A percentile compares a stretch with the other conserved stretches of the same genome.
Evolutionary conservation across 805 yeast species (phyloP).

Genomic region (Saccharomycodes ludwigii): DNA sequence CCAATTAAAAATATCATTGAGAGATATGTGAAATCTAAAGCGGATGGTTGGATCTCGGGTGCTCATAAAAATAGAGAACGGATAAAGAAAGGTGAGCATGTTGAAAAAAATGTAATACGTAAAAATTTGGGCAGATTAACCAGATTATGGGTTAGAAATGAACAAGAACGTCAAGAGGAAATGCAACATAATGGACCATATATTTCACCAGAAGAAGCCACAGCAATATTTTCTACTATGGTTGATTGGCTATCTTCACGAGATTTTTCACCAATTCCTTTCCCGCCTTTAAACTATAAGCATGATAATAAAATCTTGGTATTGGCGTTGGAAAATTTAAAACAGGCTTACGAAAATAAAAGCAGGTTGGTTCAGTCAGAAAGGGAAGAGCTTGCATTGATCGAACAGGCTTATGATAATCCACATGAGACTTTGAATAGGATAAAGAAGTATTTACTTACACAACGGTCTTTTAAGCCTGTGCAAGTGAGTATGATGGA

Average conservation of each 20-base stretch:
- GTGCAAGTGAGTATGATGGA: conserved; percentile 84
- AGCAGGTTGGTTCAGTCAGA: conserved; percentile 75
- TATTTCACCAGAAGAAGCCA: conserved; percentile 78
- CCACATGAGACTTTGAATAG: conserved; percentile 88
- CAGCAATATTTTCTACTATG: conserved; percentile 72
- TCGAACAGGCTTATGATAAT: conserved; percentile 93
- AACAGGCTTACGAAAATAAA: conserved; percentile 64
- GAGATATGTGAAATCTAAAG: conserved; percentile 85
- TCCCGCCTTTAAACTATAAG: conserved; percentile 84
- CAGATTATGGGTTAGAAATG: conserved; percentile 82
- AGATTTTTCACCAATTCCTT: conserved; percentile 76
- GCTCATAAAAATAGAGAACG: conserved; percentile 90
- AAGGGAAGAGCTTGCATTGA: conserved; percentile 83
- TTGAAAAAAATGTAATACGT: conserved; percentile 87
- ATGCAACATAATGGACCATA: conserved; percentile 75
- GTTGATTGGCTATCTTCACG: conserved; percentile 85
- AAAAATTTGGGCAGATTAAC: conserved; percentile 89
- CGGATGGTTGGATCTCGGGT: conserved; percentile 91
- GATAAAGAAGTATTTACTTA: conserved; percentile 66
- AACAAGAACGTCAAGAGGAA: conserved; percentile 75
- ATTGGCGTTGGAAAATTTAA: conserved; percentile 77
- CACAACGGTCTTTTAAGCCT: conserved; percentile 89
- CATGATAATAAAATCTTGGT: conserved; percentile 87
- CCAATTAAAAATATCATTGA: conserved; percentile 81
- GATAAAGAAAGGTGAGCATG: conserved; percentile 77